Evolutionary conservation across 2,329 filamentous ascomycete genomes (phyloP).

Genomic region (Aureobasidium sp.): DNA sequence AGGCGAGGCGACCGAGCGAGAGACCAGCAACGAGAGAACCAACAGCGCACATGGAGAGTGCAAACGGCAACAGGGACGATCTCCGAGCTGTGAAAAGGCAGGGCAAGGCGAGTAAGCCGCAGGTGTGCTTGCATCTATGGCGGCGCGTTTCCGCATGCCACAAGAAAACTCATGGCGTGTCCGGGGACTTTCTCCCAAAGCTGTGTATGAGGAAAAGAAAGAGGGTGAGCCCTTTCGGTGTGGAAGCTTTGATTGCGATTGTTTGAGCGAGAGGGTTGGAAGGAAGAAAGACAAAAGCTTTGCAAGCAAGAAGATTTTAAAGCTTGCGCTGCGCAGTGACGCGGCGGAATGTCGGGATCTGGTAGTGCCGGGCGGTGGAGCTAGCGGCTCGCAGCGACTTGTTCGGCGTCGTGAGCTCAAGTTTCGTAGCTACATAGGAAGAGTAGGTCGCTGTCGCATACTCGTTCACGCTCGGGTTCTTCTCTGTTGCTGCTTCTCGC

Average conservation of each 20-base stretch:
- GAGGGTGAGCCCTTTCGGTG: slow-evolving; percentile 53
- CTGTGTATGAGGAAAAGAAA: slow-evolving; percentile 38
- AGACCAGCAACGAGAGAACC: slow-evolving; percentile 25
- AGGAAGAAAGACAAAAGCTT: slow-evolving; percentile 21
- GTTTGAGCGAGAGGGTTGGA: slow-evolving; percentile 87
- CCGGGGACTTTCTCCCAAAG: slow-evolving; percentile 99
- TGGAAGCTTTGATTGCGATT: slow-evolving; percentile 99
- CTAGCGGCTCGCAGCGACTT: neutral
- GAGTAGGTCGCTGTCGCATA: neutral
- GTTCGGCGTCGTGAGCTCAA: slow-evolving; percentile 6
- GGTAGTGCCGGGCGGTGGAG: neutral
- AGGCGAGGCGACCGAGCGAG: slow-evolving; percentile 34
- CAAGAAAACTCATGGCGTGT: slow-evolving; percentile 51
- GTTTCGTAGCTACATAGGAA: neutral
- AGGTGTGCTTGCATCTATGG: slow-evolving; percentile 74
- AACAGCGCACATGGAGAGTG: slow-evolving; percentile 36
- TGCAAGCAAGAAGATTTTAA: neutral
- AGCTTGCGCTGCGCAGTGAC: neutral
- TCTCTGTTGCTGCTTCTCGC: neutral
- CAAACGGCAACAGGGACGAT: slow-evolving; percentile 44
- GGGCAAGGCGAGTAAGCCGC: slow-evolving; percentile 65
- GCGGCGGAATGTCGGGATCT: neutral
- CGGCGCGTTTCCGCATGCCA: slow-evolving; percentile 92
- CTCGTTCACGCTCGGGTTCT: neutral
- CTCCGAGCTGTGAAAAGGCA: slow-evolving; percentile 25